Evolutionary conservation across 441 rosid genomes (phyloP).

Genomic region (Mallotus japonicus): DNA sequence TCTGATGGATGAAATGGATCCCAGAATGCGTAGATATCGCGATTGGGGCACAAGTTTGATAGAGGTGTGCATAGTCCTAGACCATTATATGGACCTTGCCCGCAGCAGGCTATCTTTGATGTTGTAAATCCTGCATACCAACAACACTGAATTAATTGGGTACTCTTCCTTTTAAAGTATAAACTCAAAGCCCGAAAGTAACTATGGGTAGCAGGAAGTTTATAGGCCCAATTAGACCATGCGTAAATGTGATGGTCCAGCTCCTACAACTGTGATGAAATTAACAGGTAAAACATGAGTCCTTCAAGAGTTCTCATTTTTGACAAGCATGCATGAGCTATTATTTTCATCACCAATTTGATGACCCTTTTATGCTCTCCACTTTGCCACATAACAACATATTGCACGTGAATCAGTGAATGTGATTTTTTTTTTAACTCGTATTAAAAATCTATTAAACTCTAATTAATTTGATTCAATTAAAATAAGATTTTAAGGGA

Average conservation of each 20-base stretch:
- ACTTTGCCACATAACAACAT: too few species aligned
- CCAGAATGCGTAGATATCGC: slow-evolving; percentile 30
- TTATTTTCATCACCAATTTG: not conserved
- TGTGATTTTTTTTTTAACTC: too few species aligned
- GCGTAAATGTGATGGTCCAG: not conserved
- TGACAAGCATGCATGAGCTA: not conserved
- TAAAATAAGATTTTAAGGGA: too few species aligned
- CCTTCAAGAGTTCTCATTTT: not conserved
- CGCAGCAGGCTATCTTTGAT: slow-evolving; percentile 25
- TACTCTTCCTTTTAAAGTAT: too few species aligned
- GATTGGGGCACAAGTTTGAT: slow-evolving; percentile 31
- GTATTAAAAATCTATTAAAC: too few species aligned
- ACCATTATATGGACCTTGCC: slow-evolving; percentile 31
- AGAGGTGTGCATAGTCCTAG: slow-evolving; percentile 29
- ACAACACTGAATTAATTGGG: not conserved
- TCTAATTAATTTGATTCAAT: too few species aligned
- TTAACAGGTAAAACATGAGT: not conserved
- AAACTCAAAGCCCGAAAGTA: too few species aligned
- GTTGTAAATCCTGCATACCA: slow-evolving; percentile 22
- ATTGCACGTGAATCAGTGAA: too few species aligned
- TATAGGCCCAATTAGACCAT: not conserved
- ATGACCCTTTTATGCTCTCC: not conserved
- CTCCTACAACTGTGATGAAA: not conserved
- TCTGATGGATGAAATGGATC: slow-evolving; percentile 40
- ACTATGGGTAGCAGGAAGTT: too few species aligned